A percentile compares a stretch with the other conserved stretches of the same genome.
Conservation (phyloP, 139 green algal species). For the Eudorina sp. region DNA sequence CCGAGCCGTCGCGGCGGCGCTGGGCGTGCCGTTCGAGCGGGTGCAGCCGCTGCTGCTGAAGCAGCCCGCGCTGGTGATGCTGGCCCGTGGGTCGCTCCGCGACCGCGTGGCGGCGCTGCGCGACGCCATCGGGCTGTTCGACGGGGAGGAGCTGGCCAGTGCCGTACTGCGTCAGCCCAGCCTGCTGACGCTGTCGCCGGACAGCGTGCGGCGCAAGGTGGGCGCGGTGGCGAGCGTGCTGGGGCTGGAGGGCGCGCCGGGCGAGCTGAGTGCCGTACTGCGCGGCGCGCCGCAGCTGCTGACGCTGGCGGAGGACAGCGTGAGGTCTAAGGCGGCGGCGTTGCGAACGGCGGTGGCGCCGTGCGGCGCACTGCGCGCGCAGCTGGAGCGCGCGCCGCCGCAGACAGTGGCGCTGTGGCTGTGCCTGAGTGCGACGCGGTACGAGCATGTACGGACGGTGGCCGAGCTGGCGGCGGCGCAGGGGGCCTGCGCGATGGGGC, state of each 20-base stretch:
- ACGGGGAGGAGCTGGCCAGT: neutral
- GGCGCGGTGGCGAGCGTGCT: neutral
- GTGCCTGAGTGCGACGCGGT: constrained; percentile 1
- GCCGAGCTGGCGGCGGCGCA: constrained; percentile 23
- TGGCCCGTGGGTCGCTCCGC: neutral
- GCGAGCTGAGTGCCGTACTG: constrained; percentile 9
- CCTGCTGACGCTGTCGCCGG: constrained; percentile 12
- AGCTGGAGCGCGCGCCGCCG: constrained; percentile 23
- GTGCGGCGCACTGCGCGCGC: neutral
- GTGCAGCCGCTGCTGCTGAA: constrained; percentile 30
- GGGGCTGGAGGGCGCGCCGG: neutral
- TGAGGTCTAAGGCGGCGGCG: constrained; percentile 9
- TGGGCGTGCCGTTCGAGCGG: constrained; percentile 17
- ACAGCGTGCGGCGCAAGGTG: neutral
- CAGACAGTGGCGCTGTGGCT: constrained; percentile 32
- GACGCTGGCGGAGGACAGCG: neutral
- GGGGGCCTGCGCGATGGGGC: neutral
- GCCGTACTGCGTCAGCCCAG: constrained; percentile 24
- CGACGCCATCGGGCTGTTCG: neutral
- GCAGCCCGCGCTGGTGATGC: constrained; percentile 34
- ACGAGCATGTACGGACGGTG: constrained; percentile 18
- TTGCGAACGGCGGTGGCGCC: constrained; percentile 10
- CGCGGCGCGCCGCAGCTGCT: constrained; percentile 44
- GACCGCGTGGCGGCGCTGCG: neutral
- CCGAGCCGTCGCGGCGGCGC: neutral